Evolutionary conservation across 139 green algal genomes (phyloP), one percentile per base, ranked within the genome.

Genomic region (Deuterostichococcus epilithicus): DNA sequence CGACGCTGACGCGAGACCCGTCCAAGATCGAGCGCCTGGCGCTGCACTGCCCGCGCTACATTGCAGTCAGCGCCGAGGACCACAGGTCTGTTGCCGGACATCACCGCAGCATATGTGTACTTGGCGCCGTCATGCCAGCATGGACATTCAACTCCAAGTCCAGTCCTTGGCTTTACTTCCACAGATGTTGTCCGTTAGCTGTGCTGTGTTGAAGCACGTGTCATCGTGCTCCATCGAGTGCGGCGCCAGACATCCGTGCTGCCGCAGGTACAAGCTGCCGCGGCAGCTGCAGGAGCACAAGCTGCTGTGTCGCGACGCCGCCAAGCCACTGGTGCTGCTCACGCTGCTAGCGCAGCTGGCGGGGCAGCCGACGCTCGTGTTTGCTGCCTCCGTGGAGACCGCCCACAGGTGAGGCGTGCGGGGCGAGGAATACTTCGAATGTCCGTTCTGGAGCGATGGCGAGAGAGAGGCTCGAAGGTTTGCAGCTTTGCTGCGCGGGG

Each of bases 1-100:
- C 94, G 44, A 98, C 94, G 0, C 86, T 98, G 26, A 98, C 94
- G 0, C 86, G 84, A 1, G 94, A 98, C 82, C 94, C 94, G 4
- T 80, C 90, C 66, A 98, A 98, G 82, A 77, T 97, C 33, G 79
- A 88, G 68, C 80, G 86, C 58, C 80, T 97, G 59, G 74, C 67
- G 32, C 86, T 98, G 75, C 81, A 94, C 71, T 84, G 80, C 71
- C 94, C 94, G 0, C 84, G 93, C 34, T 97, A 83, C 82, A 84
- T 97, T 25, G 78, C 90, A 1, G 71, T 85, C 32, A 81, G 66
- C 47, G 81, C 83, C 15, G 8, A 36, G 3, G 83, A 85, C 63
- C 58, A 70, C 81, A 75, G 82, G 81, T 81, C 28, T 1, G 59
- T 22, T 23, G 37, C 5, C 39, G 45, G n/a, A n/a, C n/a, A n/a